Evolutionary conservation across 768 basidiomycete species (phyloP).

Genomic region (Coprinopsis cinerea): DNA sequence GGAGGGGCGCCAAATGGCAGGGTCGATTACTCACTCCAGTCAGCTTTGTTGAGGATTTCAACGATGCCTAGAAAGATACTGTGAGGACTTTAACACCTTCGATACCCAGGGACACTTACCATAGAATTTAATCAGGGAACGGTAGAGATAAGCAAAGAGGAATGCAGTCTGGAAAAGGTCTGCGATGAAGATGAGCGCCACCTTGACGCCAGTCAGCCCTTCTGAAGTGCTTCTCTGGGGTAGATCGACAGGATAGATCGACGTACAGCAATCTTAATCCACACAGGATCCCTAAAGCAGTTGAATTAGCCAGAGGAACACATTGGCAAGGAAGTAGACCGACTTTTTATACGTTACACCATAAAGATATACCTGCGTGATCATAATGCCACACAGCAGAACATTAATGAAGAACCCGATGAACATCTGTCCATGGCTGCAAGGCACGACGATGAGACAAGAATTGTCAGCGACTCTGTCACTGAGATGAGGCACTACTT

Average conservation of each 20-base stretch:
- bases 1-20: not conserved
- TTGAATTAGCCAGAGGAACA: not conserved
- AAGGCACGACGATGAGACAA: constrained; percentile 1
- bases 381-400: constrained; percentile 45
- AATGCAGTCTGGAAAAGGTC: constrained; percentile 45
- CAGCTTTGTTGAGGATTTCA: constrained; percentile 14
- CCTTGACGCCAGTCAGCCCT: constrained; percentile 25
- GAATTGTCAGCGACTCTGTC: not conserved
- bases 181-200: constrained; percentile 37
- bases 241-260: not conserved
- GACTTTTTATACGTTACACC: constrained; percentile 28
- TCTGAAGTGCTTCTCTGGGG: not conserved
- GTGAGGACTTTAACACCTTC: not conserved
- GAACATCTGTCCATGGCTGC: constrained; percentile 46
- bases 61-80: constrained; percentile 13
- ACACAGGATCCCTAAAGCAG: constrained; percentile 33
- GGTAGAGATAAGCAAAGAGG: constrained; percentile 39
- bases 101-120: constrained; percentile 22
- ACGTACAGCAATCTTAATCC: constrained; percentile 44
- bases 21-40: constrained; percentile 19
- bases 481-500: constrained; percentile 13
- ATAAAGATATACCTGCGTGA: constrained; percentile 44
- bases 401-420: constrained; percentile 44
- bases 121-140: constrained; percentile 40
- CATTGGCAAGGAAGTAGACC: constrained; percentile 14